Evolutionary conservation across 345 rosid species (phyloP).

Genomic region (Angophora floribunda): DNA sequence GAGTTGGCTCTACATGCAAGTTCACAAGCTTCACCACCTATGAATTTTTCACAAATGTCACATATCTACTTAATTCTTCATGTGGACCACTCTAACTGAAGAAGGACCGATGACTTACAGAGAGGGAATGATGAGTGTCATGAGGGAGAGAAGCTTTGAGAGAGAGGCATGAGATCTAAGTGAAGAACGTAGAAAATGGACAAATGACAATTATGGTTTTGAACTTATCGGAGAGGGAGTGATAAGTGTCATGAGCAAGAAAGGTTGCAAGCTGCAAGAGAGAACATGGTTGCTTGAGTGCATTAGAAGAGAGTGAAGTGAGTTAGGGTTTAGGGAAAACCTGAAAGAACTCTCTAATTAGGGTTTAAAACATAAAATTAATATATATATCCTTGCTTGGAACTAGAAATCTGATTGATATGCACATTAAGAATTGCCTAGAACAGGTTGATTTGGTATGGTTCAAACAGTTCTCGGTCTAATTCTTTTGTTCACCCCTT

Average conservation of each 20-base stretch:
- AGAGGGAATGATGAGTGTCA: background rate
- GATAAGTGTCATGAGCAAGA: background rate
- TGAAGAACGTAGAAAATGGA: no score
- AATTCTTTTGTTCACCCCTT: background rate
- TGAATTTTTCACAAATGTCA: background rate
- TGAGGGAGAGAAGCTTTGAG: background rate
- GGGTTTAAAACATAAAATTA: background rate
- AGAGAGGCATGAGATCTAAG: background rate
- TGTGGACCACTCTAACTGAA: background rate
- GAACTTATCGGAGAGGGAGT: no score
- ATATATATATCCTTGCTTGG: background rate
- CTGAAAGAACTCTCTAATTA: background rate
- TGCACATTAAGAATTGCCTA: no score
- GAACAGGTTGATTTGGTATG: fast-evolving
- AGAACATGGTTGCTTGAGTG: background rate
- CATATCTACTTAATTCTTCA: background rate
- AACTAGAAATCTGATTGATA: no score
- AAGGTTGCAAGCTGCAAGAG: background rate
- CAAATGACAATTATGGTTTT: background rate
- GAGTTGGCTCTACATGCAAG: no score
- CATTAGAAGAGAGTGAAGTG: background rate
- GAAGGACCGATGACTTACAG: background rate
- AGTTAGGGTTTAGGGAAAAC: background rate
- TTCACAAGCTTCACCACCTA: no score
- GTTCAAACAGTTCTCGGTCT: fast-evolving